A percentile compares a stretch with the other conserved stretches of the same genome.
Evolutionary conservation across 1,284 basidiomycete genomes (phyloP).

Genomic region (Psilocybe mexicana): DNA sequence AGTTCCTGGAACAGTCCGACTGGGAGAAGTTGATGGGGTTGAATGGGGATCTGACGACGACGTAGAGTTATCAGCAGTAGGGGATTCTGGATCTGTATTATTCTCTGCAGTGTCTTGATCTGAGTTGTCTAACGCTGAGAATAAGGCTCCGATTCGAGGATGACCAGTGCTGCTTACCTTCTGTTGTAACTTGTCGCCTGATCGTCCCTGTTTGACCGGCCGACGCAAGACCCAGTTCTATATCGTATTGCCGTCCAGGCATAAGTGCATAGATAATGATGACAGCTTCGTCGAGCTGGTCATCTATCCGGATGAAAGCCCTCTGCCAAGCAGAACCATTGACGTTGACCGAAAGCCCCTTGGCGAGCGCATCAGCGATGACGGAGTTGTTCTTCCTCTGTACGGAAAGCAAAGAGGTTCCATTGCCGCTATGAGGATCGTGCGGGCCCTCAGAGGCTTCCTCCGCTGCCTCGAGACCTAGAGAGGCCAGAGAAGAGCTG

Average conservation of each 20-base stretch:
- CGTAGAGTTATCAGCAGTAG: slow-evolving; percentile 26
- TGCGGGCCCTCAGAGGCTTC: slow-evolving; percentile 44
- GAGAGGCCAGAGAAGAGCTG: slow-evolving; percentile 44
- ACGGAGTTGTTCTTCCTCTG: slow-evolving; percentile 38
- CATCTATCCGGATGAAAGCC: slow-evolving; percentile 74
- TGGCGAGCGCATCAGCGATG: slow-evolving; percentile 66
- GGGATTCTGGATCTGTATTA: slow-evolving; percentile 32
- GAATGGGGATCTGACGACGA: slow-evolving; percentile 28
- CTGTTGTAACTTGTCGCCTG: slow-evolving; percentile 62
- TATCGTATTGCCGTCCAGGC: slow-evolving; percentile 78
- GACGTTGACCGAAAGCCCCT: slow-evolving; percentile 75
- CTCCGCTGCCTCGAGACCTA: slow-evolving; percentile 41
- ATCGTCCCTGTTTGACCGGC: slow-evolving; percentile 49
- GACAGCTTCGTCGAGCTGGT: slow-evolving; percentile 74
- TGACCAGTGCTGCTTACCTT: slow-evolving; percentile 37
- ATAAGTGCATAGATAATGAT: slow-evolving; percentile 80
- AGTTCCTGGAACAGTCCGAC: slow-evolving; percentile 30
- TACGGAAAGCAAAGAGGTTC: neutral
- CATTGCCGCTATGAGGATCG: slow-evolving; percentile 24
- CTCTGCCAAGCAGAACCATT: slow-evolving; percentile 75
- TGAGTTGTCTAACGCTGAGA: slow-evolving; percentile 22
- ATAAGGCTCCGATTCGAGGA: neutral
- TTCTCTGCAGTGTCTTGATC: slow-evolving; percentile 29
- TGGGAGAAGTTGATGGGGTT: slow-evolving; percentile 37
- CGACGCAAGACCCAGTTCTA: slow-evolving; percentile 73